Base-by-base conservation (phyloP, 2,329 filamentous ascomycete genomes). In the Tolypocladium guangdongense region DNA sequence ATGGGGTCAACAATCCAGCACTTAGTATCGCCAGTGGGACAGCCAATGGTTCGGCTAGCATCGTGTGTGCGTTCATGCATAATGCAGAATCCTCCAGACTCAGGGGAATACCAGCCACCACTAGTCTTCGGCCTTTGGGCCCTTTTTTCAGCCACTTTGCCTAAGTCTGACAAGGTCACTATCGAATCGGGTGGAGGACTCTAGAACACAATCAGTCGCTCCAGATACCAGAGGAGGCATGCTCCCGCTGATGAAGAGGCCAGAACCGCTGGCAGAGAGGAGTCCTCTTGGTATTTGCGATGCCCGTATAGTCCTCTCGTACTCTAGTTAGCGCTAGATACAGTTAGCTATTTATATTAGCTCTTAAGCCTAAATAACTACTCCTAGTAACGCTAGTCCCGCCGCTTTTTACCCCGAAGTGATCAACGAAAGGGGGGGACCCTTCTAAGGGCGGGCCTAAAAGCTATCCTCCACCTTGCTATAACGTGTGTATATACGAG, bases 1-100 rank as follows among this genome's bases (percentile, higher is more conserved):
- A n/a, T 18, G 20, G 51, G 38, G 32, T 53, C 52, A 3, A 54
- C 48, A 27, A 56, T 49, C 49, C 52, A 56, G 20, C 49, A 51
- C 24, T 18, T 39, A 10, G 36, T 35, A 12, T 49, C 49, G 12
- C 49, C 49, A 16, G 52, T 41, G 3, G 54, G 49, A 2, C 38
- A 39, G 6, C 54, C 54, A 32, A 56, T 33, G 22, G 49, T 51
- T 35, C 36, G 6, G 11, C 36, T 45, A 6, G 32, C 22, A 27
- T 39, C 10, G 0, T 45, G 52, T 4, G 16, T 32, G 49, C 52
- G 53, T 10, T 43, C 0, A 14, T 54, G 51, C 11, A 54, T 11
- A 11, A 35, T 50, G 1, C 24, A 37, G 24, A 46, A 41, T 20
- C 41, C 41, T 14, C 50, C 49, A n/a, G 49, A 50, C 18, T 50